Evolutionary conservation across 2,329 filamentous ascomycete species (phyloP).

Genomic region (Aureobasidium vineae): DNA sequence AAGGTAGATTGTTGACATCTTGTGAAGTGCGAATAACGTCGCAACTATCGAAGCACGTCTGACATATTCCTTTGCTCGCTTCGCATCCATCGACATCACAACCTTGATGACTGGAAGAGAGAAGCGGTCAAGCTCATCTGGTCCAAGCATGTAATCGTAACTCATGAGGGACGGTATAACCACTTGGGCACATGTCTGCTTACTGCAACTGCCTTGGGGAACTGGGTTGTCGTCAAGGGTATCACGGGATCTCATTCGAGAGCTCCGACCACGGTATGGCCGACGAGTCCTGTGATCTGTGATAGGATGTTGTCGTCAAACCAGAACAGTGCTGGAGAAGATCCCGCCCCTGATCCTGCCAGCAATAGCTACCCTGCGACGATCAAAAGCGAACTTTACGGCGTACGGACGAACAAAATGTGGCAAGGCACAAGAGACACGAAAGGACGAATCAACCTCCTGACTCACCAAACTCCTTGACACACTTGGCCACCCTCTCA

Average conservation of each 20-base stretch:
- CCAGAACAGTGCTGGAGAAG: background rate
- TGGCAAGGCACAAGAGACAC: background rate
- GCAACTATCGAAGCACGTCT: slow-evolving; percentile 36
- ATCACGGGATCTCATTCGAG: background rate
- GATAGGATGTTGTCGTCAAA: background rate
- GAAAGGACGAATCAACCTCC: background rate
- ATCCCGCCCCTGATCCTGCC: slow-evolving; percentile 6
- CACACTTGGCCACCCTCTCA: too few relatives aligned
- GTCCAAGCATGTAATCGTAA: background rate
- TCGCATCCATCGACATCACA: too few relatives aligned
- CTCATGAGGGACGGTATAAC: background rate
- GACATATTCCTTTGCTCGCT: too few relatives aligned
- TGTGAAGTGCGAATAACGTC: slow-evolving; percentile 46
- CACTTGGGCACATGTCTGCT: too few relatives aligned
- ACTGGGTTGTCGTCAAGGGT: background rate
- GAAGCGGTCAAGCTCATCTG: background rate
- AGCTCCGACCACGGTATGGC: slow-evolving; percentile 2
- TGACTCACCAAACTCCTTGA: background rate
- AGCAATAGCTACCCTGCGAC: background rate
- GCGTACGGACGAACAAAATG: background rate
- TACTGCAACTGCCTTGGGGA: background rate
- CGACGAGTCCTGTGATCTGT: background rate
- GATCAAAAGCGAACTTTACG: background rate
- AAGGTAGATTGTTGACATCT: slow-evolving; percentile 59
- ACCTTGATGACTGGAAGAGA: background rate